Evolutionary conservation across 495 filamentous ascomycete species (phyloP).

Genomic region (Lasiosphaeria ovina): DNA sequence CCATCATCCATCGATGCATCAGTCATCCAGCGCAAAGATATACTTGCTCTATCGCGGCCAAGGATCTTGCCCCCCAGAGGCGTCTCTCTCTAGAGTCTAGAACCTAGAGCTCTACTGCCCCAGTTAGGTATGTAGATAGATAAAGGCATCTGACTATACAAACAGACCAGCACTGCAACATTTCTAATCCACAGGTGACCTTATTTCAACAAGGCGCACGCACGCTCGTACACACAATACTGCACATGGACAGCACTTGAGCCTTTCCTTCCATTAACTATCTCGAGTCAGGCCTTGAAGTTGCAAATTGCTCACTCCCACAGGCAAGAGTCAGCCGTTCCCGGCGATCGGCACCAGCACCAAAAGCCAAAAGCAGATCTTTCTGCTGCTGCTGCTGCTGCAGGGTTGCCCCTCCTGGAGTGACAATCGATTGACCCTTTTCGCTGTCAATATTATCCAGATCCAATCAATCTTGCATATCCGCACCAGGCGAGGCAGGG

Average conservation of each 20-base stretch:
- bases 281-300: constrained; percentile 13
- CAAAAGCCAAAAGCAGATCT: not conserved
- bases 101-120: too few relatives aligned
- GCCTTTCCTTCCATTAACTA: not conserved
- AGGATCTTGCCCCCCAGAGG: too few relatives aligned
- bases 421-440: not conserved
- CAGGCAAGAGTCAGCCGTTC: constrained; percentile 8
- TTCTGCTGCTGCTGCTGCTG: not conserved
- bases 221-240: too few relatives aligned
- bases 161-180: too few relatives aligned
- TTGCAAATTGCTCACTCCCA: constrained; percentile 13
- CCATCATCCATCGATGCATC: too few relatives aligned
- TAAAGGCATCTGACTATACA: too few relatives aligned
- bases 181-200: too few relatives aligned
- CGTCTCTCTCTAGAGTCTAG: too few relatives aligned
- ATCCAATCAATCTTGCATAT: constrained; percentile 37
- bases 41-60: too few relatives aligned
- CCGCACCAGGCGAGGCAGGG: constrained; percentile 8
- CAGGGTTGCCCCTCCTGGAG: not conserved
- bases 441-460: constrained; percentile 11
- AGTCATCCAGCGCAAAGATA: too few relatives aligned
- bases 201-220: too few relatives aligned
- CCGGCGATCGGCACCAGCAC: constrained; percentile 7
- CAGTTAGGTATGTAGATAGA: too few relatives aligned
- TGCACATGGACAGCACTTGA: not conserved